Evolutionary conservation across 345 rosid genomes (phyloP).

Genomic region (Lepidium sativum): DNA sequence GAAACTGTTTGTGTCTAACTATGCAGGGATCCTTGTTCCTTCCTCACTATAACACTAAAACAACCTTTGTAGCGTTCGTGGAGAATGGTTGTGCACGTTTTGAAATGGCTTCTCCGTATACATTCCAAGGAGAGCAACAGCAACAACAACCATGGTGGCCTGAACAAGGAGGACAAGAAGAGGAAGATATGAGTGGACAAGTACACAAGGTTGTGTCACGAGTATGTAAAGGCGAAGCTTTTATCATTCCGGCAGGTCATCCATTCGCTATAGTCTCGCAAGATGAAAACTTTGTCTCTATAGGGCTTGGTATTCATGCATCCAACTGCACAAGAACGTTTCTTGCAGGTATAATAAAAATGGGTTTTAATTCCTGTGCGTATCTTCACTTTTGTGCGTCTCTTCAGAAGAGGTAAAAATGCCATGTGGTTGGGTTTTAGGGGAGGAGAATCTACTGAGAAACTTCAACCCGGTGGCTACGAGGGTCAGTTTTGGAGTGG

Average conservation of each 20-base stretch:
- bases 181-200: slow-evolving; percentile 15
- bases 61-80: slow-evolving; percentile 26
- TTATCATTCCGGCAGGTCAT: slow-evolving; percentile 43
- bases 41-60: slow-evolving; percentile 38
- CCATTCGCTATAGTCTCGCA: slow-evolving; percentile 27
- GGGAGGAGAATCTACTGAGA: slow-evolving; percentile 18
- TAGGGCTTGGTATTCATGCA: slow-evolving; percentile 42
- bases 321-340: slow-evolving; percentile 31
- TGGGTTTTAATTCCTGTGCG: no score
- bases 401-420: no score
- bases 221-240: slow-evolving; percentile 36
- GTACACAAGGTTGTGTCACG: slow-evolving; percentile 26
- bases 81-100: slow-evolving; percentile 36
- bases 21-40: slow-evolving; percentile 37
- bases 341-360: no score
- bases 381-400: no score
- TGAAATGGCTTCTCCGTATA: slow-evolving; percentile 49
- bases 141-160: slow-evolving; percentile 2
- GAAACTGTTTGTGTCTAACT: background rate
- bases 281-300: slow-evolving; percentile 15
- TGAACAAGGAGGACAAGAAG: background rate
- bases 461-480: slow-evolving; percentile 15
- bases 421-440: slow-evolving; percentile 4
- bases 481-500: slow-evolving; percentile 12
- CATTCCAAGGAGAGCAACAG: background rate